A percentile compares a stretch with the other conserved stretches of the same genome.
These are phyloP conservation scores for Penicillium bovifimosum DNA, from an alignment of 495 filamentous ascomycete species.

Conservation along the genomic window DNA sequence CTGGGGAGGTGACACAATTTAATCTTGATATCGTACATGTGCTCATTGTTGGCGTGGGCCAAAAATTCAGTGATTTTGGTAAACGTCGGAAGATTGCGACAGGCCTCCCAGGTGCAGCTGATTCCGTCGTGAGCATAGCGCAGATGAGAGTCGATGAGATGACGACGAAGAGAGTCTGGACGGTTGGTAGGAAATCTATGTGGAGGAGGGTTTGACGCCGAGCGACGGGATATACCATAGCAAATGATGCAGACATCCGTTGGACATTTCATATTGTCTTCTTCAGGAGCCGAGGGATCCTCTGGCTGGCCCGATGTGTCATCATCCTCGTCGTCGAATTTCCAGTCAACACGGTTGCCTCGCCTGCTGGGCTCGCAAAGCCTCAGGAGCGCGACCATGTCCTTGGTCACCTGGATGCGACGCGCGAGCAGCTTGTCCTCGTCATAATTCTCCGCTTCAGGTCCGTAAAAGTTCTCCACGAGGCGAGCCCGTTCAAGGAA, in stretches of 20 bases:
- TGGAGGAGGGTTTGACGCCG: conserved; percentile 23
- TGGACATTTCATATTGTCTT: conserved; percentile 4
- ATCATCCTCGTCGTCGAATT: conserved; percentile 12
- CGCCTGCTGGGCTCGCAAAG: conserved; percentile 21
- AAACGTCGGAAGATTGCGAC: conserved; percentile 18
- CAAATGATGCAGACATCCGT: conserved; percentile 29
- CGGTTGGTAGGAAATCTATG: conserved; percentile 27
- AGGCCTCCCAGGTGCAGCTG: conserved; percentile 25
- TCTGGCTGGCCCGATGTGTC: conserved; percentile 8
- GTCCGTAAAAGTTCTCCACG: conserved; percentile 26
- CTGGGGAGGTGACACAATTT: conserved; percentile 19
- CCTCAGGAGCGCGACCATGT: conserved; percentile 20
- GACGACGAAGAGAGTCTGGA: conserved; percentile 25
- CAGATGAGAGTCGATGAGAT: conserved; percentile 21
- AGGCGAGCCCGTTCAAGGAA: conserved; percentile 24
- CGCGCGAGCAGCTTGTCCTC: conserved; percentile 22
- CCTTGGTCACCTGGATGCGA: conserved; percentile 27
- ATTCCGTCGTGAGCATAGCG: conserved; percentile 18
- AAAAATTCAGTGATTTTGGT: conserved; percentile 24
- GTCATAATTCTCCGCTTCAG: conserved; percentile 21
- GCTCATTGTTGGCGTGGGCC: conserved; percentile 18
- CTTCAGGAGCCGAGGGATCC: neutral
- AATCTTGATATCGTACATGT: conserved; percentile 23
- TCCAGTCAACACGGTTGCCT: conserved; percentile 23
- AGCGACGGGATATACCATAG: conserved; percentile 23